phyloP scores from a whole-genome alignment of 805 yeast genomes.

The Wickerhamomyces bovis region DNA sequence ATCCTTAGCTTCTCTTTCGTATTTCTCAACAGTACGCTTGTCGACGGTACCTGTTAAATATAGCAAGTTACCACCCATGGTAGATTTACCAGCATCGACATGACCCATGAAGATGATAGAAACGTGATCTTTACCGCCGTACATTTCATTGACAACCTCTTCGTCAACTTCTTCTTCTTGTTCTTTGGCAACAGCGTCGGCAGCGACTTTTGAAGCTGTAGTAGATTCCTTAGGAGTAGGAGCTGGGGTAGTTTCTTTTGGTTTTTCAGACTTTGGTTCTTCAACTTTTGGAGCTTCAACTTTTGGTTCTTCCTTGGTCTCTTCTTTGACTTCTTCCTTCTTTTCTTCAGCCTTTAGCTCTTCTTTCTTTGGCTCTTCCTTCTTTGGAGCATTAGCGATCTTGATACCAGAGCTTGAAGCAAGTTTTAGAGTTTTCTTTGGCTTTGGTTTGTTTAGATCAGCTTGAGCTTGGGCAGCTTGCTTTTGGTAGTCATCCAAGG shows the following conservation, averaged over 20 bases:
- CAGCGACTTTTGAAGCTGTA: constrained; percentile 18
- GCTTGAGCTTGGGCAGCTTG: constrained; percentile 34
- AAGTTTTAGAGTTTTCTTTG: constrained; percentile 64
- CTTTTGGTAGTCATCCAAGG: constrained; percentile 77
- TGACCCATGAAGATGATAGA: constrained; percentile 99
- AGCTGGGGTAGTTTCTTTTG: constrained; percentile 6
- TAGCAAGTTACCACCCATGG: constrained; percentile 97
- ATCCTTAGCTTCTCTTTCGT: constrained; percentile 97
- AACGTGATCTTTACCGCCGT: constrained; percentile 95
- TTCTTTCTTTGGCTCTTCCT: constrained; percentile 24
- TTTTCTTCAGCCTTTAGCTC: constrained; percentile 21
- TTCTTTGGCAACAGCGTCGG: constrained; percentile 51
- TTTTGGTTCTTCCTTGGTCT: constrained; percentile 22
- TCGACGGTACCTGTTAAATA: constrained; percentile 95
- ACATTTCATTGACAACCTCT: constrained; percentile 84
- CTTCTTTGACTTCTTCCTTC: constrained; percentile 20
- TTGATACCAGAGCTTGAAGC: constrained; percentile 62
- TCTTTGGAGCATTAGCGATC: constrained; percentile 41
- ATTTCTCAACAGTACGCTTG: constrained; percentile 96
- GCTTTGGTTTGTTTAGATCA: constrained; percentile 39
- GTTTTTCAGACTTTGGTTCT: constrained; percentile 9
- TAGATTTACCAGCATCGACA: constrained; percentile 98
- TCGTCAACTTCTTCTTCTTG: constrained; percentile 82
- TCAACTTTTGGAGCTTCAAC: constrained; percentile 25
- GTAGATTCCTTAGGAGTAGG: constrained; percentile 17